These are phyloP conservation scores for Endogone sp. DNA, from an alignment of 192 early-diverging fungal species.

Conservation along the genomic window DNA sequence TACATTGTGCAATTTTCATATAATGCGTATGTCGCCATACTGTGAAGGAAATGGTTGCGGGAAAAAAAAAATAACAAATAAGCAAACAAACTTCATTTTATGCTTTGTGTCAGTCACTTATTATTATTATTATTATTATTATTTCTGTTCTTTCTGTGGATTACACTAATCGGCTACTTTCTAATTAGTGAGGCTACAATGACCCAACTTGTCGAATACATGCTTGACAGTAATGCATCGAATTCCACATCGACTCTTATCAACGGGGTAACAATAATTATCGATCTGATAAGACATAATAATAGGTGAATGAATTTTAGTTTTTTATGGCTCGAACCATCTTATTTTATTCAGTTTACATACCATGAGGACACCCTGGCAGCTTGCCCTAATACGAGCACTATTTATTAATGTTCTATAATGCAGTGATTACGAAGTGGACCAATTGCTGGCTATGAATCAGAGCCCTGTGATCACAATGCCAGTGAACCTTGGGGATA, in stretches of 20 bases:
- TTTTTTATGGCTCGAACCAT: too few relatives aligned
- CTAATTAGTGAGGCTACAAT: constrained; percentile 68
- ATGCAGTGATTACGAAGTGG: constrained; percentile 21
- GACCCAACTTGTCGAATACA: constrained; percentile 74
- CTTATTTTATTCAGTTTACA: too few relatives aligned
- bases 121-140: constrained; percentile 7
- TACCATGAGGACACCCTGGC: too few relatives aligned
- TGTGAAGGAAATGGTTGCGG: too few relatives aligned
- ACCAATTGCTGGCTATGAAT: constrained; percentile 21
- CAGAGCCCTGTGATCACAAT: constrained; percentile 14
- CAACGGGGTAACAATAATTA: constrained; percentile 94
- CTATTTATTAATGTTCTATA: too few relatives aligned
- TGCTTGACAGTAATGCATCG: constrained; percentile 77
- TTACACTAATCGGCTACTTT: neutral
- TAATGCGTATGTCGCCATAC: too few relatives aligned
- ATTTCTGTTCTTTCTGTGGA: constrained; percentile 25
- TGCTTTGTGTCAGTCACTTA: constrained; percentile 12
- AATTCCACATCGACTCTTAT: constrained; percentile 84
- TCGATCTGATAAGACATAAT: constrained; percentile 96
- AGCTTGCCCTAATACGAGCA: too few relatives aligned
- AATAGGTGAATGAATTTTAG: constrained; percentile 80
- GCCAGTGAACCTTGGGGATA: constrained; percentile 80
- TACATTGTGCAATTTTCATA: too few relatives aligned
- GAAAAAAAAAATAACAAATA: too few relatives aligned
- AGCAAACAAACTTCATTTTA: too few relatives aligned